Evolutionary conservation across 208 protist species (phyloP), one percentile per base, ranked within the genome.

Genomic region (Tetramitus jugosus): DNA sequence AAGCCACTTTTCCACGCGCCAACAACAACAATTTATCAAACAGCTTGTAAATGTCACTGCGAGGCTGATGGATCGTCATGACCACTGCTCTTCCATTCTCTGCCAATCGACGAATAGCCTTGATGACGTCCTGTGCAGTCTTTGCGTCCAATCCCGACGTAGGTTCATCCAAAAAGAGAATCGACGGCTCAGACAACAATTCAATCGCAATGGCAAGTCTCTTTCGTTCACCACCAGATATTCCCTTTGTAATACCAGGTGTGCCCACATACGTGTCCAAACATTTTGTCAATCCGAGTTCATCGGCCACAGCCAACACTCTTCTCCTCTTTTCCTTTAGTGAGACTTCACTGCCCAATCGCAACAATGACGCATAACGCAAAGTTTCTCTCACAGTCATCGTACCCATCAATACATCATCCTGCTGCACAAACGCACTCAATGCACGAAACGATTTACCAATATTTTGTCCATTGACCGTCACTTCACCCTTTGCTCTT

Each of bases 301-400:
- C 72, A 33, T 87, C 74, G 39, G 94, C 80, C 52, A 85, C 82
- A 60, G 92, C 84, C 42, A 90, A 76, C 43, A 92, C 88, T 61
- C 83, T 83, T 76, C 78, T 60, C 61, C 83, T 43, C 76, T 92
- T 93, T 40, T 94, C 84, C 13, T 86, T 83, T 10, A 62, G 8
- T 10, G 56, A 31, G 10, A 56, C 20, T 10, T 62, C 3, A 31
- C 56, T 23, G 10, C 17, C n/a, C 31, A 71, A 33, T 35, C 64
- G 35, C 49, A 52, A 13, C 0, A 74, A 6, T 37, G 40, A 23
- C 37, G 67, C 26, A 39, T 94, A 96, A 45, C 84, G 65, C 78
- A 96, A 88, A 1, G 88, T 92, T 81, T 96, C 87, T 42, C 82
- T 80, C 26, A 94, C 92, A 17, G 92, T 96, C 42, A 94, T 79